These are phyloP conservation scores for Phytophthora sansomeana DNA, from an alignment of 352 stramenopile genomes.

Conservation along the genomic window DNA sequence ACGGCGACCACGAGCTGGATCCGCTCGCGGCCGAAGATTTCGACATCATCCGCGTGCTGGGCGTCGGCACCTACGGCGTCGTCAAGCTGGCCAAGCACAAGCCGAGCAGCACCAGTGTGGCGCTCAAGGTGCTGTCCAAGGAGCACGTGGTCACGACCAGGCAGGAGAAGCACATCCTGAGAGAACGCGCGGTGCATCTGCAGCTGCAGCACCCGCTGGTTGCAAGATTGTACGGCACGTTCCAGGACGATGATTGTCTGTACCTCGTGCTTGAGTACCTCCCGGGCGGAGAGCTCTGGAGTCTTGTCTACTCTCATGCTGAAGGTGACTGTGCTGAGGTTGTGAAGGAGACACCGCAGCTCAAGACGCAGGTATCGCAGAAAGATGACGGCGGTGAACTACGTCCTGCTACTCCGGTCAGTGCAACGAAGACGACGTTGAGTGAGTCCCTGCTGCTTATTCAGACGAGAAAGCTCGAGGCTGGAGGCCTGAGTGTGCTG, in stretches of 20 bases:
- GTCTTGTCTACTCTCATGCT: conserved; percentile 63
- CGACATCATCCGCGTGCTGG: conserved; percentile 75
- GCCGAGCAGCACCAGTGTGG: conserved; percentile 63
- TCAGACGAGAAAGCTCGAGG: conserved; percentile 18
- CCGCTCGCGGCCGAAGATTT: conserved; percentile 61
- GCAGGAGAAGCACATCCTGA: conserved; percentile 82
- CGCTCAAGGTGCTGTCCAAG: conserved; percentile 82
- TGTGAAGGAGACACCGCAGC: conserved; percentile 1
- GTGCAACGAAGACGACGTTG: neutral
- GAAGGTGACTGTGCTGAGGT: conserved; percentile 32
- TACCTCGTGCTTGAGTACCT: conserved; percentile 87
- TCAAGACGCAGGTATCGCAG: conserved; percentile 9
- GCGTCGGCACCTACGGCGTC: conserved; percentile 80
- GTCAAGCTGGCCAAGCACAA: conserved; percentile 82
- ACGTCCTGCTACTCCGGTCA: conserved; percentile 19
- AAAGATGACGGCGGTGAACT: conserved; percentile 30
- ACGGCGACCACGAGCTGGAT: conserved; percentile 46
- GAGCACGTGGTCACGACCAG: conserved; percentile 77
- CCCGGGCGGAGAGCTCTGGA: conserved; percentile 83
- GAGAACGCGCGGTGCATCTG: conserved; percentile 75
- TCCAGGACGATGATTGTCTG: conserved; percentile 85
- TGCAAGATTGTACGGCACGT: conserved; percentile 74
- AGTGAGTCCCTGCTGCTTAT: conserved; percentile 4
- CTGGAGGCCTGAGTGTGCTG: conserved; percentile 26
- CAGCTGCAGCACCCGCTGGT: conserved; percentile 77